phyloP scores from a whole-genome alignment of 352 stramenopile genomes.

The Pythium brachiatum region DNA sequence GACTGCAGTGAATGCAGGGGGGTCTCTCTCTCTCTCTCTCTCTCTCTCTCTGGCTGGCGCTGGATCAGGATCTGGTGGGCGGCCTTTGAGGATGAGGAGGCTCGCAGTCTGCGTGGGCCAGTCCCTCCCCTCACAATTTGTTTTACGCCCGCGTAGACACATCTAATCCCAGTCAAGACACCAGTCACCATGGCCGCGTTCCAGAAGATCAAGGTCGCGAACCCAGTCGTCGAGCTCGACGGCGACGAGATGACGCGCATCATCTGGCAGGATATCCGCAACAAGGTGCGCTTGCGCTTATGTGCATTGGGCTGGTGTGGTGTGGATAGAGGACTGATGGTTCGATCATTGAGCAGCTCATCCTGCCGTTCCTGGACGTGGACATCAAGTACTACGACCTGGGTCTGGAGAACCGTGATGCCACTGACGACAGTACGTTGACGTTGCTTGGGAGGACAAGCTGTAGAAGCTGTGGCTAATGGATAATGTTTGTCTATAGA shows the following conservation, averaged over 20 bases:
- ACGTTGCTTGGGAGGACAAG: not conserved
- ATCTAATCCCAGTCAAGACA: not conserved
- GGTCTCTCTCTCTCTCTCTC: no score
- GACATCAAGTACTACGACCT: conserved; percentile 88
- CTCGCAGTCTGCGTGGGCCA: no score
- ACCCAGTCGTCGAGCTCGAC: conserved; percentile 84
- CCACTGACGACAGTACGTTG: conserved; percentile 64
- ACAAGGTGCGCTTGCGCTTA: conserved; percentile 33
- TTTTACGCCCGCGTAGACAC: conserved; percentile 6
- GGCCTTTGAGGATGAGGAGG: not conserved
- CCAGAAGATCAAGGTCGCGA: conserved; percentile 73
- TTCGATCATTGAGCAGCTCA: conserved; percentile 44
- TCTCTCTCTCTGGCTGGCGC: not conserved
- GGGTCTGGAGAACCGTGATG: conserved; percentile 71
- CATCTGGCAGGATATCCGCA: conserved; percentile 62
- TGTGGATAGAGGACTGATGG: conserved; percentile 15
- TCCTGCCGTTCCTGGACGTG: conserved; percentile 80
- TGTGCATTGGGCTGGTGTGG: not conserved
- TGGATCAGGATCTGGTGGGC: not conserved
- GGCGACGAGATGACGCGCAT: conserved; percentile 87
- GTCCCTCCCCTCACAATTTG: not conserved
- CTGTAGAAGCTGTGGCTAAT: not conserved
- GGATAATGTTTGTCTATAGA: conserved; percentile 21
- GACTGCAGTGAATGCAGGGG: not conserved
- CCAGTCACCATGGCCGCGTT: conserved; percentile 24